Base-by-base conservation (phyloP, 2,329 filamentous ascomycete species). In the Neurospora sp. region DNA sequence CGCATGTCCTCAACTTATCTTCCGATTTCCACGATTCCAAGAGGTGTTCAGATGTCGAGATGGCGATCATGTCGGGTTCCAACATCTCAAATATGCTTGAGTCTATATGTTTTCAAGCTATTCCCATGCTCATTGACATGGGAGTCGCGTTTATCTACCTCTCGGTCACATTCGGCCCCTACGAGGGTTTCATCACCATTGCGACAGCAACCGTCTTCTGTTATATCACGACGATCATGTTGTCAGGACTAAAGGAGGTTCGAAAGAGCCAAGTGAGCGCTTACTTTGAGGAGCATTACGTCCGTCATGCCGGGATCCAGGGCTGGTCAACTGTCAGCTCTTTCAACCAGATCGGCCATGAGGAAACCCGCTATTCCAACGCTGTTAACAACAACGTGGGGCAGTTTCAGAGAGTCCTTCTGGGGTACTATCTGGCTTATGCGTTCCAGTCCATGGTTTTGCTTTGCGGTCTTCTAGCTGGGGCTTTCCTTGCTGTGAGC, bases 401-500 rank as follows among this genome's bases (percentile, higher is more conserved):
- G 11, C 79, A 79, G 43, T 79, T 79, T 4, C 80, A 82, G 72
- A 76, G 76, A 10, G 78, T 83, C 12, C 80, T 79, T 69, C 74
- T 83, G 46, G 82, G 82, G 37, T 86, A 85, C 75, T 78, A 85
- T 43, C 72, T 84, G n/a, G 84, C 84, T 0, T 83, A 86, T 67
- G 86, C 85, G 1, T 83, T 86, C 66, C 86, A 88, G 72, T 86
- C 86, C 67, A 76, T 92, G 43, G 85, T 92, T 38, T 83, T 92
- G n/a, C 87, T 89, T 0, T 88, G 85, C 71, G 91, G 91, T 70
- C 86, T 93, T 52, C 83, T 91, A 15, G 90, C 89, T 3, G 87
- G 86, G 41, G 83, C 86, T 2, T 86, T 87, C 74, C 74, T 88
- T 52, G 86, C 86, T 1, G 85, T 88, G 0, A 91, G 88, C 77